Percentiles rank a stretch among this genome's conserved stretches.
These are phyloP conservation scores for Panaeolus cyanescens DNA, from an alignment of 768 basidiomycete genomes.

Conservation along the genomic window DNA sequence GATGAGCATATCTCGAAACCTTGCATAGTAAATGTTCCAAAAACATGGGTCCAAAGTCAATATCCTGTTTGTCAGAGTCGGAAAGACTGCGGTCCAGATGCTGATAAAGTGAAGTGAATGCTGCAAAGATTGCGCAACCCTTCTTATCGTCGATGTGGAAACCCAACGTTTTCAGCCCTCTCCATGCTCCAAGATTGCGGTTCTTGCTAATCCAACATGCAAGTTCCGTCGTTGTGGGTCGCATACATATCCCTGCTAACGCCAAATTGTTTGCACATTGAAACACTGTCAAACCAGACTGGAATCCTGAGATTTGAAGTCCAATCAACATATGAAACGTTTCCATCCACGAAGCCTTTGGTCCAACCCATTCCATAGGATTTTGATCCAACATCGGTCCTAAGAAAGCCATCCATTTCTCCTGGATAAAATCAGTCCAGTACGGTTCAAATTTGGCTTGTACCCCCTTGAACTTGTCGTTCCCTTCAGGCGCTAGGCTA, in stretches of 20 bases:
- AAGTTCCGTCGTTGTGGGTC: not conserved
- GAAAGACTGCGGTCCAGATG: no score
- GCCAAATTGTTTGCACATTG: no score
- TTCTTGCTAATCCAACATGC: not conserved
- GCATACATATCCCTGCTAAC: not conserved
- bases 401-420: not conserved
- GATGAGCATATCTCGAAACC: no score
- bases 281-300: not conserved
- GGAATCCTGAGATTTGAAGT: not conserved
- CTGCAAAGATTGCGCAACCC: no score
- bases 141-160: no score
- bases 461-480: no score
- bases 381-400: not conserved
- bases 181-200: not conserved
- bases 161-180: not conserved
- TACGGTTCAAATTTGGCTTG: not conserved
- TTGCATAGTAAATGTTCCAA: no score
- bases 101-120: no score
- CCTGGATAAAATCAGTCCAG: not conserved
- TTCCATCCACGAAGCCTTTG: not conserved
- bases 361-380: not conserved
- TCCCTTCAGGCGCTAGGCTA: no score
- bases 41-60: no score
- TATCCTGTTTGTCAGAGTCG: no score
- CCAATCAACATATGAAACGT: not conserved